Base-by-base conservation (phyloP, 805 yeast species). In the Candida fluviatilis region DNA sequence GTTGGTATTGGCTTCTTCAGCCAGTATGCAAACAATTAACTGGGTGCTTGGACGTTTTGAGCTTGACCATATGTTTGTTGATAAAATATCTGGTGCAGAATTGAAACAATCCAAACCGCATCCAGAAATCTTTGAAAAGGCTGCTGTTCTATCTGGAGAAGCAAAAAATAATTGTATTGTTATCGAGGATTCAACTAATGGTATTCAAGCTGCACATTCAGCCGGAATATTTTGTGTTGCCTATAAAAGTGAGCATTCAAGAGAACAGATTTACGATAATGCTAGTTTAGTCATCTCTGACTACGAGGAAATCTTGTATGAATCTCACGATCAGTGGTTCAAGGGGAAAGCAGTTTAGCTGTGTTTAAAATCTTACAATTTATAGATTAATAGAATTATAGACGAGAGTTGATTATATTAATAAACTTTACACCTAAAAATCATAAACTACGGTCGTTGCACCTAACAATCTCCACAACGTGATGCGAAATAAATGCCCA, bases 1-100 rank as follows among this genome's bases (percentile, higher is more conserved):
- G 14, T 19, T 31, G 14, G 35, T 31, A 13, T 21, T 31, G 21
- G 35, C 35, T 11, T 31, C 35, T 6, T 31, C 35, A 31, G 35
- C 35, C 7, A 16, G 35, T 8, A 8, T 17, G 18, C 23, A 31
- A 13, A 31, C 35, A 5, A 31, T 31, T 14, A 24, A 31, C 17
- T 16, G 18, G 35, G 35, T 31, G 5, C 18, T 31, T 18, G 35
- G 18, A 8, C 35, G 35, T 5, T 31, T 31, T 25, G 14, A 19
- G 4, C 21, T 31, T 10, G 25, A 18, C 35, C 35, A 31, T 21
- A 31, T 31, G 35, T 31, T 31, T 13, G 25, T 31, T 6, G 35
- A 16, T 21, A 31, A 31, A 25, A 19, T 31, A 4, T 31, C 35
- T 18, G 35, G 35, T 5, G 21, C 35, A 5, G 35, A 31, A 18